phyloP scores from a whole-genome alignment of 2,329 filamentous ascomycete species.

The Talaromyces sp. region DNA sequence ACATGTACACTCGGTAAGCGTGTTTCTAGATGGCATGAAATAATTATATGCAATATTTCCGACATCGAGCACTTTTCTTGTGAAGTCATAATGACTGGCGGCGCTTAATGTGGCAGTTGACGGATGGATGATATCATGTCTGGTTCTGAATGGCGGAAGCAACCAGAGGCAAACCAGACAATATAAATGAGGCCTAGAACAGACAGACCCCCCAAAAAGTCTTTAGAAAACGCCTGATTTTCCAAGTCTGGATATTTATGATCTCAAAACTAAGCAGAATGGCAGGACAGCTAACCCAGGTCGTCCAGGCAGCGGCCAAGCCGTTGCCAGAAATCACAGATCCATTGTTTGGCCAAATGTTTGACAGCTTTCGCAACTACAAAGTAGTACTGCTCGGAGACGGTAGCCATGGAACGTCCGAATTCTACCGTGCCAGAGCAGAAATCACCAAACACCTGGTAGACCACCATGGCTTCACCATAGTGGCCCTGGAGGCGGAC shows the following conservation, averaged over 20 bases:
- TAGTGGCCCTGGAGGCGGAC: conserved; percentile 50
- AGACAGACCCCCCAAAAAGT: background rate
- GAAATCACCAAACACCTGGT: conserved; percentile 50
- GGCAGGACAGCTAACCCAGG: conserved; percentile 25
- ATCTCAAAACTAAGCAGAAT: conserved; percentile 11
- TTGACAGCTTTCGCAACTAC: conserved; percentile 37
- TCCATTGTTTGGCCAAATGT: conserved; percentile 35
- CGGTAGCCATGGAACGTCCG: conserved; percentile 51
- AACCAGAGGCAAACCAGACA: conserved; percentile 6
- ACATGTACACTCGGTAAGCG: background rate
- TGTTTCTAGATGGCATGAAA: background rate
- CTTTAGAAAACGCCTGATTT: background rate
- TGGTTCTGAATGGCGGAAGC: background rate
- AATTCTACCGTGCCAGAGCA: conserved; percentile 51
- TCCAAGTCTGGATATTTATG: background rate
- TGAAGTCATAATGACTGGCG: conserved; percentile 12
- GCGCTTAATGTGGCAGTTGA: conserved; percentile 5
- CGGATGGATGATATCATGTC: conserved; percentile 13
- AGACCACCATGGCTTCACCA: conserved; percentile 47
- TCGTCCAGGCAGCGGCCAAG: conserved; percentile 31
- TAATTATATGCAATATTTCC: background rate
- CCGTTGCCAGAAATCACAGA: conserved; percentile 33
- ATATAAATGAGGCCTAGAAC: background rate
- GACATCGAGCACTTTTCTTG: background rate
- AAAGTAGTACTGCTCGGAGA: conserved; percentile 44